Percentiles rank a stretch among this genome's conserved stretches.
phyloP scores from a whole-genome alignment of 108 stramenopile species.

The Cyclostephanos tholiformis region DNA sequence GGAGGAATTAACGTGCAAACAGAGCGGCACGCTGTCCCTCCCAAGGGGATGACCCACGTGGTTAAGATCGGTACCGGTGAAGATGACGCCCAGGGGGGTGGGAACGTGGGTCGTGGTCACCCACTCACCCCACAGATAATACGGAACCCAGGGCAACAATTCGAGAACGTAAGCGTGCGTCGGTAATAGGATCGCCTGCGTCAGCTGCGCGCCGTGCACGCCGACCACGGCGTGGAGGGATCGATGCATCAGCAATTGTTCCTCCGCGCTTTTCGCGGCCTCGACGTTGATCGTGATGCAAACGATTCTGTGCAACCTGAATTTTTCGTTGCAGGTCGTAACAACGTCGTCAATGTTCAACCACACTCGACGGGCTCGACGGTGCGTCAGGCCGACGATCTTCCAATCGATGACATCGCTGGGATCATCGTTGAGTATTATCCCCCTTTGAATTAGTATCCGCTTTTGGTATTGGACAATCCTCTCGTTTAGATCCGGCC shows the following conservation, averaged over 20 bases:
- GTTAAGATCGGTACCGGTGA: not conserved
- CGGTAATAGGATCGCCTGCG: conserved; percentile 29
- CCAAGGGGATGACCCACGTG: conserved; percentile 2
- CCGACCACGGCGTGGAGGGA: conserved; percentile 37
- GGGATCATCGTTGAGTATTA: not conserved
- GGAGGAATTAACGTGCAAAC: conserved; percentile 17
- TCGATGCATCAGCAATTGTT: conserved; percentile 43
- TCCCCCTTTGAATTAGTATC: conserved; percentile 19
- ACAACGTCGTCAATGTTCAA: conserved; percentile 41
- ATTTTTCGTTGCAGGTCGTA: conserved; percentile 22
- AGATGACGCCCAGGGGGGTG: conserved; percentile 34
- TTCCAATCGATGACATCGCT: no score
- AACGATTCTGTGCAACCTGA: conserved; percentile 21
- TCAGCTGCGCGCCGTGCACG: conserved; percentile 45
- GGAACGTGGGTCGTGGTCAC: conserved; percentile 15
- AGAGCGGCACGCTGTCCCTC: conserved; percentile 27
- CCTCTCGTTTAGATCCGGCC: conserved; percentile 12
- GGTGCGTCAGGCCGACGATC: conserved; percentile 1
- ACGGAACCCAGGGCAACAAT: conserved; percentile 31
- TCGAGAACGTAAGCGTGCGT: conserved; percentile 28
- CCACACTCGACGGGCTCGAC: conserved; percentile 36
- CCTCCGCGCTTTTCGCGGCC: conserved; percentile 25
- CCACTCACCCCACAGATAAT: conserved; percentile 31
- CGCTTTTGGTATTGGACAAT: conserved; percentile 20
- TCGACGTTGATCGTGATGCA: conserved; percentile 28